Conservation (phyloP, 805 yeast genomes). For the Zygosaccharomyces gambellarensis region DNA sequence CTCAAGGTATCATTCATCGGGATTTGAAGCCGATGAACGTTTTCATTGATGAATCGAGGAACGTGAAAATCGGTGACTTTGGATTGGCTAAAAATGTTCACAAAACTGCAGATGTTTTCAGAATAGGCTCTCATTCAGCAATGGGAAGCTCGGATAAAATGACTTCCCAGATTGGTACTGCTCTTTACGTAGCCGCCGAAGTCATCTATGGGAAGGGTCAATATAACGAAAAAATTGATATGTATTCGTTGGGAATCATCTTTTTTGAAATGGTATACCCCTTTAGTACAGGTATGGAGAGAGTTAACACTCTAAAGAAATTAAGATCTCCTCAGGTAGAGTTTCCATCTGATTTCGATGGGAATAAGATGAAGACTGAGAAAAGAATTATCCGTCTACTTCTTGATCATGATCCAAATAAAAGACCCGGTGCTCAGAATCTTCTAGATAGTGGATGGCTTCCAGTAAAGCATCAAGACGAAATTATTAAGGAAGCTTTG, state of each 20-base stretch:
- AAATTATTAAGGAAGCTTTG: conserved; percentile 81
- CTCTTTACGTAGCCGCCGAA: conserved; percentile 88
- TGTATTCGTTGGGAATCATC: conserved; percentile 91
- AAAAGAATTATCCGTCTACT: conserved; percentile 60
- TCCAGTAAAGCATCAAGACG: conserved; percentile 88
- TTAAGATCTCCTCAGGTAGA: conserved; percentile 55
- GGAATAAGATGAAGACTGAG: conserved; percentile 50
- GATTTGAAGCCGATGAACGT: conserved; percentile 94
- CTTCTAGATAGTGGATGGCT: conserved; percentile 75
- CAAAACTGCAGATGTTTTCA: conserved; percentile 36
- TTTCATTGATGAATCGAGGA: conserved; percentile 84
- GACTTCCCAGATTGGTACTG: conserved; percentile 91
- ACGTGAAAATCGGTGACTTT: conserved; percentile 93
- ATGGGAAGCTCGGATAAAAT: conserved; percentile 54
- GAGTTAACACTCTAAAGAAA: conserved; percentile 65
- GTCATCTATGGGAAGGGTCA: conserved; percentile 65
- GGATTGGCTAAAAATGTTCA: conserved; percentile 93
- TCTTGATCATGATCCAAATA: conserved; percentile 71
- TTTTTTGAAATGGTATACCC: conserved; percentile 92
- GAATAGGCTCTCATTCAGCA: conserved; percentile 28
- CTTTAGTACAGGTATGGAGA: conserved; percentile 89
- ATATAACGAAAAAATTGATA: conserved; percentile 92
- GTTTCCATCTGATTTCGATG: conserved; percentile 67
- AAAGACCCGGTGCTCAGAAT: conserved; percentile 74
- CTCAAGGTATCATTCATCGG: conserved; percentile 91